phyloP scores from a whole-genome alignment of 768 basidiomycete species.

The Punctularia strigosozonata region DNA sequence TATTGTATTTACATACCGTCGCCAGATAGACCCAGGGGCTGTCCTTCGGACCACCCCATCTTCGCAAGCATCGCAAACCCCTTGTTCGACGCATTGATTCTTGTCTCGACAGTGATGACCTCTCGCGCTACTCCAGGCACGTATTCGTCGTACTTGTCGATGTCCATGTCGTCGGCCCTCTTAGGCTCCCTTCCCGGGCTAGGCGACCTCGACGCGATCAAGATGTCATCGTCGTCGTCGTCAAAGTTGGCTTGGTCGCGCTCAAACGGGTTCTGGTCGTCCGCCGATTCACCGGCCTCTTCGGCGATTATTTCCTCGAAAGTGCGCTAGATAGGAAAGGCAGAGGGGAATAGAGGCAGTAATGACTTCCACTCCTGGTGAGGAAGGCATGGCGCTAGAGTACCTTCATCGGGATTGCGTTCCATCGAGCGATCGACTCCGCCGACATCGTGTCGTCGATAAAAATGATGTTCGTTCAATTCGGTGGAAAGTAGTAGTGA shows the following conservation, averaged over 20 bases:
- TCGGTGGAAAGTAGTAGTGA: too few species aligned
- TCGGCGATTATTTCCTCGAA: too few species aligned
- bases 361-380: too few species aligned
- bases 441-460: constrained; percentile 58
- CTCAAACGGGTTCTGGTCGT: too few species aligned
- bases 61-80: constrained; percentile 73
- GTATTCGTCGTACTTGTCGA: constrained; percentile 59
- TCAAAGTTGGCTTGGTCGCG: constrained; percentile 26
- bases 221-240: constrained; percentile 58
- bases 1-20: constrained; percentile 51
- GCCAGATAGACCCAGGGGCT: constrained; percentile 61
- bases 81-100: constrained; percentile 66
- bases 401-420: constrained; percentile 45
- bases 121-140: constrained; percentile 40
- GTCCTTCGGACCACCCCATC: constrained; percentile 76
- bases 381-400: constrained; percentile 15
- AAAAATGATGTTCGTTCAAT: too few species aligned
- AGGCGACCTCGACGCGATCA: constrained; percentile 63
- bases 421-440: constrained; percentile 58
- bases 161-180: constrained; percentile 39
- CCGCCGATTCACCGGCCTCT: too few species aligned
- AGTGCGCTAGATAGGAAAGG: not conserved
- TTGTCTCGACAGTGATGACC: constrained; percentile 72
- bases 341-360: not conserved
- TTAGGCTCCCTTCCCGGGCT: too few species aligned